Conservation (phyloP, 2,329 filamentous ascomycete species). For the Gremmenia infestans region DNA sequence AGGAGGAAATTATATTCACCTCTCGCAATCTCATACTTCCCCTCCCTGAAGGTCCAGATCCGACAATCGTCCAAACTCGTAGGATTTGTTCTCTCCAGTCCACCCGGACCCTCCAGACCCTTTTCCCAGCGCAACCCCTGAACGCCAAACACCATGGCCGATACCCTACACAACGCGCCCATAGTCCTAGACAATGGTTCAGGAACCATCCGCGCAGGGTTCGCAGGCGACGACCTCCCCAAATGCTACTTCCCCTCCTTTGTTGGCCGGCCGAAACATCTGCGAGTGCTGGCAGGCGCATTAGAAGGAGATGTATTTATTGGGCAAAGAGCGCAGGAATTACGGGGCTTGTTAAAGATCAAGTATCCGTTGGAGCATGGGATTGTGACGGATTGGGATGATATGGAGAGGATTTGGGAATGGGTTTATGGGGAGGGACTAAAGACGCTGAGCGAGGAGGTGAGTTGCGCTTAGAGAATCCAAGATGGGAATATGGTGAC, state of each 20-base stretch:
- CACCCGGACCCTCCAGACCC: not conserved
- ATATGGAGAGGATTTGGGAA: conserved; percentile 99
- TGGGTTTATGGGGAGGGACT: conserved; percentile 94
- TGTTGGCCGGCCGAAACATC: conserved; percentile 92
- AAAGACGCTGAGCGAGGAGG: conserved; percentile 96
- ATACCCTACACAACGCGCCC: conserved; percentile 87
- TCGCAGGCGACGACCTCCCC: conserved; percentile 90
- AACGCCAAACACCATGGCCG: conserved; percentile 46
- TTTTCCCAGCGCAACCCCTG: not conserved
- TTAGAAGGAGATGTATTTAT: conserved; percentile 97
- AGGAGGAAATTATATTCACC: too few species aligned
- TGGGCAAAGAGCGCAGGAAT: conserved; percentile 79
- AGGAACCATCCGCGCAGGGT: conserved; percentile 93
- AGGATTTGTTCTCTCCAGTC: too few species aligned
- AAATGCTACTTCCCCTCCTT: conserved; percentile 98
- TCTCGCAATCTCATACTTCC: too few species aligned
- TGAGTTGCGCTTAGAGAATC: conserved; percentile 35
- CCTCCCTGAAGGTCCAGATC: too few species aligned
- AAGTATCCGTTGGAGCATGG: conserved; percentile 93
- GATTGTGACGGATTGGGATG: conserved; percentile 98
- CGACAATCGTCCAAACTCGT: too few species aligned
- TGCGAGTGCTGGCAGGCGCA: conserved; percentile 90
- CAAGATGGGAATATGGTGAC: conserved; percentile 1
- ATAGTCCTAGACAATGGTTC: conserved; percentile 99
- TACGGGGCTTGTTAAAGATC: conserved; percentile 91